phyloP scores from a whole-genome alignment of 169 alveolate species.

The Eimeria praecox region DNA sequence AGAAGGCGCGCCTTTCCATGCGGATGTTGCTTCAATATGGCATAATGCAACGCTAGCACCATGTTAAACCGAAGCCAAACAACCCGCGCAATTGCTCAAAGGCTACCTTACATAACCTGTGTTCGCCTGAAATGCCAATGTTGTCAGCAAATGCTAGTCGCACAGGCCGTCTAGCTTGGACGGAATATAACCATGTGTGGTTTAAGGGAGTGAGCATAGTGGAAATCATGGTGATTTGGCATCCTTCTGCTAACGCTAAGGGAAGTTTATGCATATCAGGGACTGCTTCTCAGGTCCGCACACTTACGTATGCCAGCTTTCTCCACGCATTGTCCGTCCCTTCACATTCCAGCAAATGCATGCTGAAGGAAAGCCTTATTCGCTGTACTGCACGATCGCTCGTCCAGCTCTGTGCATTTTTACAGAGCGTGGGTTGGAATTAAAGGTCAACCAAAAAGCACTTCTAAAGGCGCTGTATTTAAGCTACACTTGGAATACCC shows the following conservation, averaged over 20 bases:
- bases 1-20: not conserved
- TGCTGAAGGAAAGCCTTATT: not conserved
- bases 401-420: not conserved
- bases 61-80: not conserved
- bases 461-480: not conserved
- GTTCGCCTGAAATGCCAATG: not conserved
- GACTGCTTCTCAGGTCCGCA: no score
- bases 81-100: not conserved
- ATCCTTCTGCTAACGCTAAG: no score
- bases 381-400: not conserved
- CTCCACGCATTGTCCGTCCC: not conserved
- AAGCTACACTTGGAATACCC: no score
- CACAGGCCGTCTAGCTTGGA: no score
- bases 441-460: not conserved
- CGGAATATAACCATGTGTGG: no score
- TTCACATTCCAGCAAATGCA: not conserved
- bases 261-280: no score
- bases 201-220: no score
- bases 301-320: no score
- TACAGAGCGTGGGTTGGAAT: not conserved
- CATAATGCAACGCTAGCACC: not conserved
- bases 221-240: no score
- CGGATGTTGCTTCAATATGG: not conserved
- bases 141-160: not conserved
- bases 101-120: not conserved